A percentile compares a stretch with the other conserved stretches of the same genome.
phyloP scores from a whole-genome alignment of 257 asterid species.

The Salvia rosmarinus region DNA sequence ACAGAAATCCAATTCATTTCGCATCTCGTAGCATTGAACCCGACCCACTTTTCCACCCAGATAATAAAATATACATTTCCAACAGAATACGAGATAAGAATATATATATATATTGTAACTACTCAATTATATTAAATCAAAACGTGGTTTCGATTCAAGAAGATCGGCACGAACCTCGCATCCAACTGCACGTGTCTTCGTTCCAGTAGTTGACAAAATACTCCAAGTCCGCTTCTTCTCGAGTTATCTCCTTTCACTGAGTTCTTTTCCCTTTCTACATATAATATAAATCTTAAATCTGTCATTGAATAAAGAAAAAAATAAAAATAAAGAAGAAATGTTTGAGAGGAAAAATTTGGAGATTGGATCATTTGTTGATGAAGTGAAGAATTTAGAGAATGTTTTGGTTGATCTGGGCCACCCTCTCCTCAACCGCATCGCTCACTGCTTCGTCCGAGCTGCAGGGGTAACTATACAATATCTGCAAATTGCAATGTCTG shows the following conservation, averaged over 20 bases:
- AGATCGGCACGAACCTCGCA: constrained; percentile 39
- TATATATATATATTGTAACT: too few species aligned
- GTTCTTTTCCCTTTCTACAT: neutral
- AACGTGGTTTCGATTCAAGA: constrained; percentile 23
- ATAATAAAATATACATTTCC: neutral
- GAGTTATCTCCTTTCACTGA: neutral
- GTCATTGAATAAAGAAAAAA: neutral
- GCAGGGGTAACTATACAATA: constrained; percentile 76
- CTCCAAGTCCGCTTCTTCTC: neutral
- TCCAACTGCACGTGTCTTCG: constrained; percentile 43
- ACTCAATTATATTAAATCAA: neutral
- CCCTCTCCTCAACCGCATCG: constrained; percentile 81
- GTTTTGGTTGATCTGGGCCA: constrained; percentile 79
- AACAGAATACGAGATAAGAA: too few species aligned
- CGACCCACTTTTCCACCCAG: neutral
- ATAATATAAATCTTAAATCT: neutral
- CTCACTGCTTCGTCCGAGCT: constrained; percentile 82
- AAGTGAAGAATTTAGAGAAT: constrained; percentile 55
- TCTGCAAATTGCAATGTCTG: too few species aligned
- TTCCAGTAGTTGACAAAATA: neutral
- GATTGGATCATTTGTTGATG: constrained; percentile 68
- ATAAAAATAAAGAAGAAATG: constrained; percentile 34
- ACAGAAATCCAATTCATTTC: neutral
- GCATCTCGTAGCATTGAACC: neutral
- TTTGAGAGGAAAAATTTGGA: constrained; percentile 60